A percentile compares a stretch with the other conserved stretches of the same genome.
These are phyloP conservation scores for Westerdykella ornata DNA, from an alignment of 2,329 filamentous ascomycete genomes.

Conservation along the genomic window DNA sequence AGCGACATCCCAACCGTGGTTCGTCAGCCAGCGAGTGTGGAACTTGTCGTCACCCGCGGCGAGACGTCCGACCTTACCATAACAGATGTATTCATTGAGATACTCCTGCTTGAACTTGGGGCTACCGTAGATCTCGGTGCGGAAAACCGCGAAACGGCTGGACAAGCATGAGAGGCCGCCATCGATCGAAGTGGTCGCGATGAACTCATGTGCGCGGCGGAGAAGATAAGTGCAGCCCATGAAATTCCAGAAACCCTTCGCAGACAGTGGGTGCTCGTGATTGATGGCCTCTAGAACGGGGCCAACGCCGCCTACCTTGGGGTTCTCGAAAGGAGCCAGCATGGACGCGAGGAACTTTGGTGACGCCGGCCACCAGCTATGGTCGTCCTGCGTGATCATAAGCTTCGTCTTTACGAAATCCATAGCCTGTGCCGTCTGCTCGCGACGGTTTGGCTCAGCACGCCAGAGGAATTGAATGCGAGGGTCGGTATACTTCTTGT, in stretches of 20 bases:
- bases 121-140: constrained; percentile 13
- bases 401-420: constrained; percentile 37
- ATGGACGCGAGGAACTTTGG: constrained; percentile 38
- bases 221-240: constrained; percentile 17
- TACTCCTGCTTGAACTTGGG: constrained; percentile 8
- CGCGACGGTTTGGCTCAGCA: constrained; percentile 42
- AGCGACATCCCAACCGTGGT: constrained; percentile 47
- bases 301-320: constrained; percentile 8
- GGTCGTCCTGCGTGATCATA: constrained; percentile 47
- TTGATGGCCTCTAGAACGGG: constrained; percentile 4
- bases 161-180: constrained; percentile 19
- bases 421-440: constrained; percentile 43
- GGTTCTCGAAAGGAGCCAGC: constrained; percentile 34
- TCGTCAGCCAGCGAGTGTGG: constrained; percentile 50
- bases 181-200: constrained; percentile 18
- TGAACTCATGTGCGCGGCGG: constrained; percentile 19
- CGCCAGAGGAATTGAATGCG: constrained; percentile 10
- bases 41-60: constrained; percentile 58
- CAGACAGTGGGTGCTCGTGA: not conserved
- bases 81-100: constrained; percentile 10
- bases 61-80: constrained; percentile 44
- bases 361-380: constrained; percentile 45
- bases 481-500: constrained; percentile 31
- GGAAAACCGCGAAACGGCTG: constrained; percentile 13
- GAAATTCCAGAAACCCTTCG: constrained; percentile 16